A percentile compares a stretch with the other conserved stretches of the same genome.
Conservation (phyloP, 2,329 filamentous ascomycete genomes). For the Ceratocystiopsis minuta region DNA sequence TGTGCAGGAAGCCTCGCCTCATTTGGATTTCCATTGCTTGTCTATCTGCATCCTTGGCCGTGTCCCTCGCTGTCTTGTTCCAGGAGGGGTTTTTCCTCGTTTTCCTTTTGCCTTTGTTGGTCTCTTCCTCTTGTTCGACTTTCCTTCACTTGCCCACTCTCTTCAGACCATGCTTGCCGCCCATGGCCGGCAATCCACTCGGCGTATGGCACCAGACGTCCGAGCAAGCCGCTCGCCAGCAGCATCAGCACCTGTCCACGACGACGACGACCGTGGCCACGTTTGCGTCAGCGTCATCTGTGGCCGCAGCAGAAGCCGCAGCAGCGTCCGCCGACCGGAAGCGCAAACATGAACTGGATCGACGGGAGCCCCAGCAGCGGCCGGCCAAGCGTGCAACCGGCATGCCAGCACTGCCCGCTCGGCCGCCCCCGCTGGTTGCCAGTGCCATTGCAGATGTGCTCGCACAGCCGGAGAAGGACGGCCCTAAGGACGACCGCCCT, state of each 20-base stretch:
- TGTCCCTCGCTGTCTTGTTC: too few relatives aligned
- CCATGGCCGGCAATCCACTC: constrained; percentile 5
- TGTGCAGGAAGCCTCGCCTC: too few relatives aligned
- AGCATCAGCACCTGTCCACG: background rate
- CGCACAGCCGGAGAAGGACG: background rate
- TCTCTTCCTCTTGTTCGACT: background rate
- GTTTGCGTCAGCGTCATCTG: background rate
- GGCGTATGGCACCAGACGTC: constrained; percentile 9
- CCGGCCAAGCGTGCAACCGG: background rate
- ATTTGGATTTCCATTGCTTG: too few relatives aligned
- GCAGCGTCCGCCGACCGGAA: background rate
- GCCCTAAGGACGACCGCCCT: constrained; percentile 4
- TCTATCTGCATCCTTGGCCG: too few relatives aligned
- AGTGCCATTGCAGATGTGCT: constrained; percentile 9
- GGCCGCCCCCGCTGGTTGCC: constrained; percentile 10
- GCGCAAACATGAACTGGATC: constrained; percentile 4
- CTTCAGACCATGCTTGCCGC: background rate
- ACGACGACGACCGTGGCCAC: constrained; percentile 1
- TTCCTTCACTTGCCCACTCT: background rate
- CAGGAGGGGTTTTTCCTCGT: too few relatives aligned
- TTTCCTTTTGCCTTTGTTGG: too few relatives aligned
- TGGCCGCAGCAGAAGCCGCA: too few relatives aligned
- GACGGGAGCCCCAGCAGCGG: background rate
- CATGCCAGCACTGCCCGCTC: constrained; percentile 1
- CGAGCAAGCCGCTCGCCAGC: constrained; percentile 5